These are phyloP conservation scores for Talaromyces marneffei DNA, from an alignment of 2,329 filamentous ascomycete species.

Conservation along the genomic window DNA sequence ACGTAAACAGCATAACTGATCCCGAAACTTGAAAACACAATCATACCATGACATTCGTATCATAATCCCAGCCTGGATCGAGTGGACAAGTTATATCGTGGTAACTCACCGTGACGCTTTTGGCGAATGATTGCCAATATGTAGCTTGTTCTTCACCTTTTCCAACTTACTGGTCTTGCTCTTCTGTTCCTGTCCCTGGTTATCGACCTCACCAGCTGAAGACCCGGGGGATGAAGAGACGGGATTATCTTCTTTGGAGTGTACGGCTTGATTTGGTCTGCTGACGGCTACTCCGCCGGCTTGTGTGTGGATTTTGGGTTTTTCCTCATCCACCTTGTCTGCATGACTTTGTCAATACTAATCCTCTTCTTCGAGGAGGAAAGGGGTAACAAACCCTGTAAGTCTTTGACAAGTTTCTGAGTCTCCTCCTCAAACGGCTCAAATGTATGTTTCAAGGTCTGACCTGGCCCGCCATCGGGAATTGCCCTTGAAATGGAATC, in stretches of 20 bases:
- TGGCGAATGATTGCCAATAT: conserved; percentile 19
- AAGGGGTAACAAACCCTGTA: not conserved
- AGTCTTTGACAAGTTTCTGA: conserved; percentile 9
- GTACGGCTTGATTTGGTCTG: not conserved
- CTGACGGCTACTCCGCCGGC: not conserved
- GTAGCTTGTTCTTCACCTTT: conserved; percentile 33
- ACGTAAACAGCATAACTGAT: not conserved
- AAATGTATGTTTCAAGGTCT: conserved; percentile 8
- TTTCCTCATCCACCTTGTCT: not conserved
- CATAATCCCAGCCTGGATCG: not conserved
- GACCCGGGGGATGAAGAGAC: conserved; percentile 9
- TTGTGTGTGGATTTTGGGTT: not conserved
- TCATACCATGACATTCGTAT: not conserved
- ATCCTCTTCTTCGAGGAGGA: too few relatives aligned
- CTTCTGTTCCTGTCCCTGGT: not conserved
- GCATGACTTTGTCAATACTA: not conserved
- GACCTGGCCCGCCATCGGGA: conserved; percentile 5
- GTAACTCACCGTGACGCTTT: conserved; percentile 1
- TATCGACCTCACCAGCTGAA: not conserved
- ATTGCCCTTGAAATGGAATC: conserved; percentile 7
- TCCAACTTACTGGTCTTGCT: conserved; percentile 14
- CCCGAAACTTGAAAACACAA: not conserved
- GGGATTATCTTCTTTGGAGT: not conserved
- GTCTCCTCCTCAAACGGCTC: conserved; percentile 10
- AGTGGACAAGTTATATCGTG: not conserved